Percentiles rank a stretch among this genome's conserved stretches.
Conservation (phyloP, 1,139 yeast species). For the Taphrina communis region DNA sequence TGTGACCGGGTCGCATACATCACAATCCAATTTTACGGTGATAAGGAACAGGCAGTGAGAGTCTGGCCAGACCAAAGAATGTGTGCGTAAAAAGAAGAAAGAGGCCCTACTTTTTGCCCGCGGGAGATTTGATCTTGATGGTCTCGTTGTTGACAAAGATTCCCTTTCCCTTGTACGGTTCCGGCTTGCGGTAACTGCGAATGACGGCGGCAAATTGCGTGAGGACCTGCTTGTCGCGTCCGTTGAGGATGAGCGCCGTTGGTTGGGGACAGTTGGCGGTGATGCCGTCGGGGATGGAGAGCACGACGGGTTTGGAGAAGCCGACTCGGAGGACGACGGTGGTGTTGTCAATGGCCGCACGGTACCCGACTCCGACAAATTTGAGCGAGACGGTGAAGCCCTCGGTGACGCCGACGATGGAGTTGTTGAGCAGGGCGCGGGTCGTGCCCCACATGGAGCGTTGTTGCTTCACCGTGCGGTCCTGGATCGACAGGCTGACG, state of each 20-base stretch:
- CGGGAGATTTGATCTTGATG: constrained; percentile 57
- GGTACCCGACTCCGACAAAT: constrained; percentile 96
- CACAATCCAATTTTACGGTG: too few species aligned
- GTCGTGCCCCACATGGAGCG: constrained; percentile 95
- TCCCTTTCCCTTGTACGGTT: constrained; percentile 98
- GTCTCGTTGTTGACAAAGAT: constrained; percentile 91
- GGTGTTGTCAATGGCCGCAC: constrained; percentile 71
- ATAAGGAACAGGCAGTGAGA: too few species aligned
- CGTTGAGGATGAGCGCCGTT: constrained; percentile 85
- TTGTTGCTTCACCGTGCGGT: constrained; percentile 69
- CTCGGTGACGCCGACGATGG: constrained; percentile 84
- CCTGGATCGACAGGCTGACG: constrained; percentile 55
- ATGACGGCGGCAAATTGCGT: constrained; percentile 86
- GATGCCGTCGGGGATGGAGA: constrained; percentile 72
- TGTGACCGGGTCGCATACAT: too few species aligned
- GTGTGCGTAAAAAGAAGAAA: too few species aligned
- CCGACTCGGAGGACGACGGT: constrained; percentile 54
- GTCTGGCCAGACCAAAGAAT: too few species aligned
- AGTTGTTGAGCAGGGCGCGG: constrained; percentile 76
- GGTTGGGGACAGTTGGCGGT: constrained; percentile 81
- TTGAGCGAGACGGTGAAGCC: constrained; percentile 88
- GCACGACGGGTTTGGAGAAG: constrained; percentile 46
- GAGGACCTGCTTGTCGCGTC: constrained; percentile 85
- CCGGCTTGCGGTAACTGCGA: constrained; percentile 90
- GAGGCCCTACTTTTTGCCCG: constrained; percentile 17